phyloP scores from a whole-genome alignment of 2,329 filamentous ascomycete species.

The Clonostachys rhizophaga region DNA sequence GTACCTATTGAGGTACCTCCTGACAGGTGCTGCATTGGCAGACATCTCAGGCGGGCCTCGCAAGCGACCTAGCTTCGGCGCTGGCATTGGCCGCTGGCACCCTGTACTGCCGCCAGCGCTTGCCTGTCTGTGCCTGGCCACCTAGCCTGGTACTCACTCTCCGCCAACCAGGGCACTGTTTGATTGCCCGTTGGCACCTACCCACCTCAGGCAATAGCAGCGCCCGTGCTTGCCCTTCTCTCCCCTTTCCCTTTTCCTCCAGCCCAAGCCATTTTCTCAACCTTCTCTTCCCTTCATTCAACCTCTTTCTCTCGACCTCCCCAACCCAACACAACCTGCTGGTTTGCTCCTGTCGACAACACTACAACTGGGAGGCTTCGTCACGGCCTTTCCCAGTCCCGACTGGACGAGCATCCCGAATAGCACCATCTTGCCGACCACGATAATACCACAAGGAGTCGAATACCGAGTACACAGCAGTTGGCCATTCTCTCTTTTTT shows the following conservation, averaged over 20 bases:
- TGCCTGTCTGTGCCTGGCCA: not conserved
- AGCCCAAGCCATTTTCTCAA: not conserved
- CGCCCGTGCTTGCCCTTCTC: not conserved
- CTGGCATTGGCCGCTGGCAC: not conserved
- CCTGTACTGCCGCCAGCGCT: not conserved
- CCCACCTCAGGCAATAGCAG: not conserved
- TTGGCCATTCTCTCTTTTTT: no score
- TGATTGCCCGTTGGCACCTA: not conserved
- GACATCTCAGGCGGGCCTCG: not conserved
- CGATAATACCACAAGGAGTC: no score
- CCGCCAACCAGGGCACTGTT: not conserved
- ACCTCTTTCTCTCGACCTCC: conserved; percentile 1
- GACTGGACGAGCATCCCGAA: conserved; percentile 3
- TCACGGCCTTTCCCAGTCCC: conserved; percentile 1
- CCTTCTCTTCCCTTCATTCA: conserved; percentile 1
- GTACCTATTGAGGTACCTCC: no score
- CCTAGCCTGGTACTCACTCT: no score
- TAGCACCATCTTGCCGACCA: no score
- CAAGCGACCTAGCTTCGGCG: not conserved
- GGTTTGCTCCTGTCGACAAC: conserved; percentile 5
- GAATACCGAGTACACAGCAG: no score
- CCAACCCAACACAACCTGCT: not conserved
- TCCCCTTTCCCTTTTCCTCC: conserved; percentile 1
- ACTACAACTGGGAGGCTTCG: conserved; percentile 1
- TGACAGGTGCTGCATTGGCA: no score